Percentiles rank a stretch among this genome's conserved stretches.
These are phyloP conservation scores for Solanum corneliomulleri DNA, from an alignment of 257 asterid genomes.

Conservation along the genomic window DNA sequence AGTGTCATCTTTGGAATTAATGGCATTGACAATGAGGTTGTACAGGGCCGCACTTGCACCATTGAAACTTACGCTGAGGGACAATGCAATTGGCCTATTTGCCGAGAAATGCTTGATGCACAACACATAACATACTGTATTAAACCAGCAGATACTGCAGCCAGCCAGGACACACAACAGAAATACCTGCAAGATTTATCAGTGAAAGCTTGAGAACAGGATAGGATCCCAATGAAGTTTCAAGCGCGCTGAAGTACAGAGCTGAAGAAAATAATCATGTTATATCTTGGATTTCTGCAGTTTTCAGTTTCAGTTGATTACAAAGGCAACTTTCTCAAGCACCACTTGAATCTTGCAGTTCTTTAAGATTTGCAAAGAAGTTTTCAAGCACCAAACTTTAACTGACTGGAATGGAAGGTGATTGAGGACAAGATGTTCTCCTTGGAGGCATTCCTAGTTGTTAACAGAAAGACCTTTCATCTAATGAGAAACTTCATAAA, in stretches of 20 bases:
- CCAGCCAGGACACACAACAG: constrained; percentile 44
- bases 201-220: not conserved
- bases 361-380: not conserved
- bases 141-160: constrained; percentile 63
- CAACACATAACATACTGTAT: constrained; percentile 52
- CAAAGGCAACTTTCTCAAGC: not conserved
- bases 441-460: not conserved
- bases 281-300: not conserved
- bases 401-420: not conserved
- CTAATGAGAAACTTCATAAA: not conserved
- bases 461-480: not conserved
- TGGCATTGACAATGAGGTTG: constrained; percentile 39
- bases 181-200: constrained; percentile 26
- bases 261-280: not conserved
- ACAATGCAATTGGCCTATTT: constrained; percentile 39
- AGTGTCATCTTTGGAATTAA: constrained; percentile 21
- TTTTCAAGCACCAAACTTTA: not conserved
- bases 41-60: constrained; percentile 57
- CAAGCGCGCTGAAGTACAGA: not conserved
- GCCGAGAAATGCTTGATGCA: constrained; percentile 42
- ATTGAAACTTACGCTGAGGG: constrained; percentile 48
- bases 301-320: not conserved
- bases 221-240: not conserved
- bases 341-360: not conserved
- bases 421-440: not conserved